Base-by-base conservation (phyloP, 2,329 filamentous ascomycete species). In the Paraphoma chrysanthemicola region DNA sequence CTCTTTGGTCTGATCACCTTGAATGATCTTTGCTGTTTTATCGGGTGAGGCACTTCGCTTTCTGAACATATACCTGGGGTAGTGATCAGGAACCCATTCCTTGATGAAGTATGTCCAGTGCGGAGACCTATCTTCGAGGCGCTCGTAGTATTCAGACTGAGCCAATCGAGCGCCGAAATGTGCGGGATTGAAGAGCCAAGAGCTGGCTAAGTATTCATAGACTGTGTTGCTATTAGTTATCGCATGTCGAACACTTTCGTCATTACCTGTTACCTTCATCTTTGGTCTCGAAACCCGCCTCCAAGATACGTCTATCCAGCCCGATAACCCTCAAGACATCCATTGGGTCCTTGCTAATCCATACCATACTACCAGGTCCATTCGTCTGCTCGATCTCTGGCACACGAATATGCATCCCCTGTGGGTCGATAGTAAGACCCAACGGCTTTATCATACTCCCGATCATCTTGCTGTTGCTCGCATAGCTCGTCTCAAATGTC, bases 401-500 rank as follows among this genome's bases (percentile, higher is more conserved):
- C 1, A 73, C 64, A 3, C 69, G 53, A 6, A 72, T 57, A 36
- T 66, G 58, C 10, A 71, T 42, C 2, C 70, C 69, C n/a, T 64
- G 54, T 2, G 51, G 56, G 45, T 69, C 59, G 10, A 72, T 62
- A 1, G 62, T 70, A 6, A 73, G 45, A 1, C 69, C 68, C 1
- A 71, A 48, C 3, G 67, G 68, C 43, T 73, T 72, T 1, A 66
- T 30, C 62, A 69, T 67, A 18, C 61, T 66, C 4, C 66, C 68
- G 10, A 72, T 39, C 18, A 72, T 63, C 57, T 69, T 68, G 38
- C 51, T 51, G 5, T 58, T 62, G 6, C 64, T 71, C 3, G 67
- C 66, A 44, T 71, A 70, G 31, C 63, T 54, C 7, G 64, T 50
- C 47, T 62, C 57, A 16, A 72, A 71, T 1, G 44, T 41, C n/a